A percentile compares a stretch with the other conserved stretches of the same genome.
phyloP scores from a whole-genome alignment of 306 rosid species.

The Inga leiocalycina region DNA sequence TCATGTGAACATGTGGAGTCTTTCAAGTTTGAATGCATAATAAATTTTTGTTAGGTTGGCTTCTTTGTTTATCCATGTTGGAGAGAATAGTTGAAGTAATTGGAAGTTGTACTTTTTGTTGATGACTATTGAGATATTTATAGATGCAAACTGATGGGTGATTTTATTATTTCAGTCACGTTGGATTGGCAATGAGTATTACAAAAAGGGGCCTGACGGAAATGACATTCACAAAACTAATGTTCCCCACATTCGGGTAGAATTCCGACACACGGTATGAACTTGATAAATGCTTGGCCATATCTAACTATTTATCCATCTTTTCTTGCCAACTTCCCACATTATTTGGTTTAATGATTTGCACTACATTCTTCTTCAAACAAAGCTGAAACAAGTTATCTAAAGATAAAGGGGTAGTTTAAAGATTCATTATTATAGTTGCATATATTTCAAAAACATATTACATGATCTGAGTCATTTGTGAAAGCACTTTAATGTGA shows the following conservation, averaged over 20 bases:
- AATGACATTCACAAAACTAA: constrained; percentile 91
- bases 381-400: not conserved
- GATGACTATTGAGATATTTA: not conserved
- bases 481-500: not conserved
- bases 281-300: not conserved
- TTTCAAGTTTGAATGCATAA: not conserved
- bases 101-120: not conserved
- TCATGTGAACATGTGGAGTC: not conserved
- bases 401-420: constrained; percentile 3
- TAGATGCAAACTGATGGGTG: constrained; percentile 21
- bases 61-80: not conserved
- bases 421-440: no score
- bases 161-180: constrained; percentile 63
- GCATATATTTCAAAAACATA: not conserved
- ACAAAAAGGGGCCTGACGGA: constrained; percentile 91
- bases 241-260: constrained; percentile 95
- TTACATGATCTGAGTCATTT: not conserved
- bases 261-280: constrained; percentile 84
- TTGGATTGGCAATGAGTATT: constrained; percentile 94
- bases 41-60: not conserved
- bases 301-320: not conserved
- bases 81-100: not conserved
- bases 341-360: constrained; percentile 3
- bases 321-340: not conserved
- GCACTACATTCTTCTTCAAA: not conserved